Evolutionary conservation across 2,329 filamentous ascomycete species (phyloP), one percentile per base, ranked within the genome.

Genomic region (Orbilia ellipsospora): DNA sequence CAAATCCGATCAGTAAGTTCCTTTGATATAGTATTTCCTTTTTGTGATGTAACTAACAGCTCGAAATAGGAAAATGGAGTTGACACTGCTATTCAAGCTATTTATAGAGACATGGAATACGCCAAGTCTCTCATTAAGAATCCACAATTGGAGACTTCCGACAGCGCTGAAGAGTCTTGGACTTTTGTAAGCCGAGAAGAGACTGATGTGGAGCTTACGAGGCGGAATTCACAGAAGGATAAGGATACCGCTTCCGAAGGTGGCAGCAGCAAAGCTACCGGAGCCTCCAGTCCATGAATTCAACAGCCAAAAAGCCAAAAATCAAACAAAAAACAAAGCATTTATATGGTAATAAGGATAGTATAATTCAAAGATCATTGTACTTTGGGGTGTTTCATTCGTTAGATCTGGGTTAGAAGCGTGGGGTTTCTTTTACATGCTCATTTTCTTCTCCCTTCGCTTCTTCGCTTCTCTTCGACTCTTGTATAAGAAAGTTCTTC

Each of bases 41-140:
- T 12, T 42, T 12, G 48, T 26, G 15, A 15, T 79, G 84, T 81
- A 79, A 20, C n/a, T 59, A 80, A 12, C 40, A 2, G 4, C 28
- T 26, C 31, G 31, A 28, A 70, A 72, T 77, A 96, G 91, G 94
- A 99, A 82, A 89, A 93, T 78, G 95, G 95, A 42, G 93, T 97
- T n/a, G 89, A 90, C 56, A 91, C 87, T 4, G 95, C 94, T 4
- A 95, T 98, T 77, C 92, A 97, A 82, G 92, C 89, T 74, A 92
- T 99, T 68, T 99, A 98, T 81, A 91, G 95, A 50, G 94, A 98
- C 81, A 87, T 98, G 67, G 95, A 98, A 81, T 97, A 97, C 80
- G 94, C 95, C 44, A 92, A 88, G 82, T 90, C 90, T 15, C 85
- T 98, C 52, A 91, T 97, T 81, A 92, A 91, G 82, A 88, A 89